Conservation (phyloP, 345 rosid genomes). For the Pugionium dolabratum region DNA sequence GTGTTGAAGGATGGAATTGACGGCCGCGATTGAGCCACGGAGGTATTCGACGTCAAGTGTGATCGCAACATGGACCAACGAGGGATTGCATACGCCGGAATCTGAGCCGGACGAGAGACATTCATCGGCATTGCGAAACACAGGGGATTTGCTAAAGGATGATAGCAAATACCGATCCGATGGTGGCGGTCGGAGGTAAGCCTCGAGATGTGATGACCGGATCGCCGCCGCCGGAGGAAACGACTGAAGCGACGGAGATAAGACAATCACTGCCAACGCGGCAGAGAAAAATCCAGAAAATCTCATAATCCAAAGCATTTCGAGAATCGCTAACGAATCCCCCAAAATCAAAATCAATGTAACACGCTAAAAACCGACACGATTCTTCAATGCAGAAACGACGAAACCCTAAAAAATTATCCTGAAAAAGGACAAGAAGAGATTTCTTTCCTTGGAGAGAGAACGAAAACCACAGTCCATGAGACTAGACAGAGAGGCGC, state of each 20-base stretch:
- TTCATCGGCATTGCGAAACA: constrained; percentile 61
- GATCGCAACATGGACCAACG: constrained; percentile 73
- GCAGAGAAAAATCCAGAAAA: constrained; percentile 66
- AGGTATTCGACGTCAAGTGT: constrained; percentile 71
- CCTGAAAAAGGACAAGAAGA: constrained; percentile 2
- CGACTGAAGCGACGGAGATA: constrained; percentile 59
- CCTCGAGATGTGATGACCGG: constrained; percentile 46
- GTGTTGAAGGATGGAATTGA: constrained; percentile 65
- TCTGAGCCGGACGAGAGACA: constrained; percentile 40
- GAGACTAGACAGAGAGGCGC: constrained; percentile 28
- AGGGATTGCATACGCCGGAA: constrained; percentile 58
- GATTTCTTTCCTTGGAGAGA: not conserved
- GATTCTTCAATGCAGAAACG: constrained; percentile 15
- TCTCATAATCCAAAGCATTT: constrained; percentile 65
- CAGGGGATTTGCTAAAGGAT: constrained; percentile 52
- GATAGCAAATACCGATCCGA: constrained; percentile 33
- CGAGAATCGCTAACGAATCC: constrained; percentile 23
- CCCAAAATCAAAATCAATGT: constrained; percentile 17
- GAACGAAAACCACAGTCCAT: constrained; percentile 26
- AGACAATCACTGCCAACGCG: constrained; percentile 49
- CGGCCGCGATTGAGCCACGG: constrained; percentile 78
- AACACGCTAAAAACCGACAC: not conserved
- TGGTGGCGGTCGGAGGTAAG: constrained; percentile 15
- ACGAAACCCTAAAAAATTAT: constrained; percentile 2
- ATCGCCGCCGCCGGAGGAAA: constrained; percentile 65